phyloP scores from a whole-genome alignment of 1,284 basidiomycete species.

The Ceratobasidium sp. region DNA sequence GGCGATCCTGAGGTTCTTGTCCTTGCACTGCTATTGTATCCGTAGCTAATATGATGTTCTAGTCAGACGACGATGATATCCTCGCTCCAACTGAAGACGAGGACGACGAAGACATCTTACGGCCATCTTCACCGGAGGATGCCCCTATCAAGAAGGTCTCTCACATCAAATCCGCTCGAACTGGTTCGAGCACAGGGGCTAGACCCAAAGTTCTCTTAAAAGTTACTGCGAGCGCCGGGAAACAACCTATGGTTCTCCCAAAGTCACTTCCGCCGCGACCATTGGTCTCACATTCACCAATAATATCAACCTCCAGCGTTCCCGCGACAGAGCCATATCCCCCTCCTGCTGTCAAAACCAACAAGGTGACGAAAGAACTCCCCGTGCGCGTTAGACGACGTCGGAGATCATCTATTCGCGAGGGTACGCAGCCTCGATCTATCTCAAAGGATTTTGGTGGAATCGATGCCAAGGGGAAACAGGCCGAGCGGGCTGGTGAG shows the following conservation, averaged over 20 bases:
- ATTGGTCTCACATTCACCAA: background rate
- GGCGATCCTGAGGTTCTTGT: constrained; percentile 26
- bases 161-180: background rate
- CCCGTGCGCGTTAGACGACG: background rate
- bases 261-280: background rate
- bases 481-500: constrained; percentile 23
- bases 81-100: background rate
- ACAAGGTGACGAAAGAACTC: constrained; percentile 6
- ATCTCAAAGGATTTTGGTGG: constrained; percentile 36
- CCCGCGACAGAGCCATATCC: background rate
- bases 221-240: background rate
- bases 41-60: background rate
- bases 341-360: background rate
- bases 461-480: constrained; percentile 35
- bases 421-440: constrained; percentile 14
- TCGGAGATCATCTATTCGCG: background rate
- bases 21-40: background rate
- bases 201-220: constrained; percentile 1
- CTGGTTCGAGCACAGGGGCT: constrained; percentile 7
- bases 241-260: background rate
- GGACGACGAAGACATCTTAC: constrained; percentile 18
- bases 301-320: background rate
- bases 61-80: constrained; percentile 17
- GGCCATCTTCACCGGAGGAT: constrained; percentile 27
- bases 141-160: background rate